Evolutionary conservation across 2,329 filamentous ascomycete species (phyloP), one percentile per base, ranked within the genome.

Genomic region (Stachybotrys chartarum): DNA sequence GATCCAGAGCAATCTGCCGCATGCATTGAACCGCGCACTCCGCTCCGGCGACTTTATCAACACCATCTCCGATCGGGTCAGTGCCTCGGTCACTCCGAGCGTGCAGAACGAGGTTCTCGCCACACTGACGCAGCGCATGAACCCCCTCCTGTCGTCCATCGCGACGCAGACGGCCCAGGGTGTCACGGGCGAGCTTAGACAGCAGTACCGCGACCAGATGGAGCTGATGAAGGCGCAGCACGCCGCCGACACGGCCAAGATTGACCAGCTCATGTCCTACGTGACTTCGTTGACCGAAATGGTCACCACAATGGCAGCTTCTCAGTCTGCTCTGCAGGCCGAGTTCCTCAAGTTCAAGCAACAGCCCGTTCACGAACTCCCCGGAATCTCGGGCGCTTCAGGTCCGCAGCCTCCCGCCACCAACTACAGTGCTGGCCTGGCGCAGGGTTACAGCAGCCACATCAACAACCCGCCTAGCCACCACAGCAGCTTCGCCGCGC

Each of bases 21-120:
- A 84, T 60, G 83, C 88, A 24, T 58, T 75, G 11, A 70, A 60
- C 59, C 67, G 69, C 50, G 68, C 69, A 2, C 71, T 97, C 54
- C 86, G 90, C 65, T 88, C 87, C 60, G 84, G 85, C 11, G 86
- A 92, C 51, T 77, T 94, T 45, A 75, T 90, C 59, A 87, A 87
- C 64, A 75, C 80, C 7, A 83, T 97, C 54, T 67, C 72, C 7
- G 90, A 95, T 54, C 81, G 85, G 52, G 80, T 96, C 39, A 78
- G 84, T 3, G 81, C 83, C 60, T 84, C 82, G 51, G 79, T 96
- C 32, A 76, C 82, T 5, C 74, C 81, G 48, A 84, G 82, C 54
- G 78, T 96, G 31, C 88, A 96, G 64, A 78, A 83, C 55, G 85
- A 89, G 55, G 78, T 95, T 51, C 72, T 80, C 14, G 76, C 78